These are phyloP conservation scores for Protomyces gravidus DNA, from an alignment of 1,139 yeast species.

Conservation along the genomic window DNA sequence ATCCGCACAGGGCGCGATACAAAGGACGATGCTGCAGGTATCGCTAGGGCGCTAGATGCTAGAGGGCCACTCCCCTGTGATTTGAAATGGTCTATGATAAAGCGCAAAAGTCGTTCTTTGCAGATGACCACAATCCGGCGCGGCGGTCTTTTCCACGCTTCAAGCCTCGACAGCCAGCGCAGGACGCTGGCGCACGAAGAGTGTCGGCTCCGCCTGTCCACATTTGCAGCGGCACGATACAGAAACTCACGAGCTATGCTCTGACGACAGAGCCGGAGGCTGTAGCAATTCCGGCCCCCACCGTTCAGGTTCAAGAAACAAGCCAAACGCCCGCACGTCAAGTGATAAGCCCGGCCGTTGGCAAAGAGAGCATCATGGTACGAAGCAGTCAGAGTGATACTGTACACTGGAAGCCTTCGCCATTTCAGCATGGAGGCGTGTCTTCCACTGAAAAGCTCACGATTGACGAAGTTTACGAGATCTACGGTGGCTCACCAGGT, in stretches of 20 bases:
- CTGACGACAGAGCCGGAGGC: background rate
- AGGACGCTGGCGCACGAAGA: background rate
- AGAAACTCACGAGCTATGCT: background rate
- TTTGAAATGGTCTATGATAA: background rate
- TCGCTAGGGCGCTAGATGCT: too few relatives aligned
- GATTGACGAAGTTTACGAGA: slow-evolving; percentile 25
- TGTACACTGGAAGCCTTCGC: slow-evolving; percentile 15
- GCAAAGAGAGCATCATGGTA: background rate
- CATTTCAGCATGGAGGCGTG: background rate
- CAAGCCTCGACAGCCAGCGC: background rate
- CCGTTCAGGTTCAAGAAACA: background rate
- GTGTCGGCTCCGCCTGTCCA: background rate
- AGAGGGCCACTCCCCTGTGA: too few relatives aligned
- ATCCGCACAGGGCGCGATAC: too few relatives aligned
- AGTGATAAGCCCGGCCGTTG: background rate
- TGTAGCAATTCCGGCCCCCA: background rate
- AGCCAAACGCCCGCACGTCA: background rate
- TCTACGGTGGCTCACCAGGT: slow-evolving; percentile 4
- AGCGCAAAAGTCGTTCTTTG: background rate
- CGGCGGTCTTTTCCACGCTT: background rate
- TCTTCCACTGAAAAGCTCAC: slow-evolving; percentile 20
- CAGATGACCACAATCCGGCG: background rate
- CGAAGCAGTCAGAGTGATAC: slow-evolving; percentile 15
- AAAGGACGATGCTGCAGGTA: too few relatives aligned
- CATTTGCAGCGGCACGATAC: background rate